Base-by-base conservation (phyloP, 352 stramenopile species). In the Phytophthora multivora region DNA sequence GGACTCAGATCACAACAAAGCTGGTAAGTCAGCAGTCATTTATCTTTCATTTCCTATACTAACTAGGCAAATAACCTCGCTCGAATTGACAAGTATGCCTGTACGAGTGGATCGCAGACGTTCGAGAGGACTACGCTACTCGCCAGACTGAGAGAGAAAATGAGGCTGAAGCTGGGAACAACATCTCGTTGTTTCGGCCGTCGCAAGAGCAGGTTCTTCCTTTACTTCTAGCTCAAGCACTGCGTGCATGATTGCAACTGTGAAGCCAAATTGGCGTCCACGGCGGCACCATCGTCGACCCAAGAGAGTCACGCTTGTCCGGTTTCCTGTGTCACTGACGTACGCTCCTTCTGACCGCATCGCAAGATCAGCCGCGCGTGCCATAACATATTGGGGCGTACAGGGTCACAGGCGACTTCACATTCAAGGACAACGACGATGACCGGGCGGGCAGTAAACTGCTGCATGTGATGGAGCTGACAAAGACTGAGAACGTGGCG, bases 371-470 rank as follows among this genome's bases (percentile, higher is more conserved):
- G 71, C 25, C 66, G 76, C n/a, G 85, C 85, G 26, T 30, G 26
- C 26, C 28, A 33, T 66, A 93, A 92, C 65, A 91, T 91, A 78
- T 66, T 92, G 16, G 83, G n/a, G n/a, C 77, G 46, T 92, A 91
- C 48, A 77, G 80, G 11, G 83, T 91, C 60, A 70, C 87, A 2
- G 75, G 69, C 11, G 70, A 76, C 48, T 80, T 83, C 41, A 53
- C 73, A 0, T 51, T 90, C 40, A 91, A 91, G 36, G 85, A 91
- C 69, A 91, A 85, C 59, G 80, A 92, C 73, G 78, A 90, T 31
- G 83, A 93, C 63, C 71, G 79, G n/a, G 83, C 91, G 51, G 80
- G 81, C 0, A 90, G 73, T 50, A 90, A 90, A 49, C 64, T 91
- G 53, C 78, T 79, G 45, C 75, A 91, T 49, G 26, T 94, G 55